These are phyloP conservation scores for Wickerhamiella sorbophila DNA, from an alignment of 805 yeast species.

Conservation along the genomic window DNA sequence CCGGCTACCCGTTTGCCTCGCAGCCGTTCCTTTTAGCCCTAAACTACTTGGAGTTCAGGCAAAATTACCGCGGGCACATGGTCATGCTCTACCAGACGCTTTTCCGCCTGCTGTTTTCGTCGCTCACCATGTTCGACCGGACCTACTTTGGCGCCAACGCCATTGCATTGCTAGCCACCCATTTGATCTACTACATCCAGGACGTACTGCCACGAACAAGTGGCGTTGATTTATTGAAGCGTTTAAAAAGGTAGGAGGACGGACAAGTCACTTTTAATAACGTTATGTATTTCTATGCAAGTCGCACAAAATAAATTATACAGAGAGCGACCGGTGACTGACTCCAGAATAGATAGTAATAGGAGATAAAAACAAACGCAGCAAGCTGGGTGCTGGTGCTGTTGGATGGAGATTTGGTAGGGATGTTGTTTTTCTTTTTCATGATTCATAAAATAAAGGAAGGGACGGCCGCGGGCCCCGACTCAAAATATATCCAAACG, in stretches of 20 bases:
- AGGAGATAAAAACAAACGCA: too few relatives aligned
- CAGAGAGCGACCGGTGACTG: too few relatives aligned
- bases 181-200: constrained; percentile 28
- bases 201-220: constrained; percentile 30
- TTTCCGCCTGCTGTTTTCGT: constrained; percentile 31
- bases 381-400: too few relatives aligned
- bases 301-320: too few relatives aligned
- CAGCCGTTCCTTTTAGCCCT: constrained; percentile 27
- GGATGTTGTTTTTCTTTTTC: too few relatives aligned
- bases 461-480: too few relatives aligned
- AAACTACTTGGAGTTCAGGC: constrained; percentile 35
- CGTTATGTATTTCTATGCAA: too few relatives aligned
- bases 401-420: too few relatives aligned
- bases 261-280: too few relatives aligned
- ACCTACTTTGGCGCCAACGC: constrained; percentile 19
- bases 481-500: constrained; percentile 10
- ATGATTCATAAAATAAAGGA: too few relatives aligned
- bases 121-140: constrained; percentile 16
- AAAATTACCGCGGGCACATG: constrained; percentile 30
- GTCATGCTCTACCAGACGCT: constrained; percentile 32
- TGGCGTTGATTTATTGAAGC: constrained; percentile 4
- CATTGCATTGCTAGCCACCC: constrained; percentile 33
- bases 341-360: too few relatives aligned
- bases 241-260: neutral
- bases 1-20: too few relatives aligned